A percentile compares a stretch with the other conserved stretches of the same genome.
These are phyloP conservation scores for Chlamydomonas applanata DNA, from an alignment of 139 green algal genomes.

Conservation along the genomic window DNA sequence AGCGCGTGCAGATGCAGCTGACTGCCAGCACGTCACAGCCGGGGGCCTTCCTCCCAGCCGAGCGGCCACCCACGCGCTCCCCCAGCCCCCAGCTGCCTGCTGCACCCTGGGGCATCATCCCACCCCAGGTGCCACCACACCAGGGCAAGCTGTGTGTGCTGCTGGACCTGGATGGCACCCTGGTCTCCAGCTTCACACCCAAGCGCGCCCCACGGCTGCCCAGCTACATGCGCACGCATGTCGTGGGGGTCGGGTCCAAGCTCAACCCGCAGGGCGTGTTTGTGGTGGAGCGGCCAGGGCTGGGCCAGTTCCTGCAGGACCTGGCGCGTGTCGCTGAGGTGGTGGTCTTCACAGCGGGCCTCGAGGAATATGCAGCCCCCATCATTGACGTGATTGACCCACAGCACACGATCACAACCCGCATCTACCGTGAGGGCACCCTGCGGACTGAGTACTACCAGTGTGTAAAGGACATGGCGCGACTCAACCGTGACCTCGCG, in stretches of 20 bases:
- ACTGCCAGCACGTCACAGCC: no score
- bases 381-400: constrained; percentile 79
- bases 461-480: constrained; percentile 87
- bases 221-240: constrained; percentile 51
- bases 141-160: constrained; percentile 68
- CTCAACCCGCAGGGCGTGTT: constrained; percentile 78
- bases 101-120: constrained; percentile 35
- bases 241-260: constrained; percentile 63
- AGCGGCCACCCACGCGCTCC: no score
- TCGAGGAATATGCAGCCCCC: constrained; percentile 83
- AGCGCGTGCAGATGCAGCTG: no score
- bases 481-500: constrained; percentile 26
- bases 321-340: constrained; percentile 65
- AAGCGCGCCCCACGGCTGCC: constrained; percentile 64
- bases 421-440: constrained; percentile 58
- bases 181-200: constrained; percentile 79
- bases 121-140: constrained; percentile 28
- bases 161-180: constrained; percentile 87
- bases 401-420: constrained; percentile 33
- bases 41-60: no score
- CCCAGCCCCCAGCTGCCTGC: no score
- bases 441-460: constrained; percentile 64
- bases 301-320: constrained; percentile 72
- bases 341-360: constrained; percentile 86
- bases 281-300: constrained; percentile 82